Conservation (phyloP, 331 rosid species). For the Ulmus americana region DNA sequence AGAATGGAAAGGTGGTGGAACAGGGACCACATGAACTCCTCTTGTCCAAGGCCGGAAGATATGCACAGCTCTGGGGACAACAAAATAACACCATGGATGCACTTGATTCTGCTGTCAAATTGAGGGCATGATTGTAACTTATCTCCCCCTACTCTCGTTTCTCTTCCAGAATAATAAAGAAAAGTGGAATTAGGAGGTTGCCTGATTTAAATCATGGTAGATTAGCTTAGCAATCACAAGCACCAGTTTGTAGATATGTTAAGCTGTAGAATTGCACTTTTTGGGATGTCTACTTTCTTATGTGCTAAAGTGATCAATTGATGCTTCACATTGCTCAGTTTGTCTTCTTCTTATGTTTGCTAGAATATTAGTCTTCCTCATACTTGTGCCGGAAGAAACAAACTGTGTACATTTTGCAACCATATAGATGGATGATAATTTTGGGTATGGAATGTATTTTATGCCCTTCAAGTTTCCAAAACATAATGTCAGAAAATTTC, state of each 20-base stretch:
- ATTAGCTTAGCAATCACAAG: constrained; percentile 12
- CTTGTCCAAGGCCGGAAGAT: constrained; percentile 73
- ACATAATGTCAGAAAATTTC: background rate
- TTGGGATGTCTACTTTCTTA: background rate
- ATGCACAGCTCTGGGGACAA: constrained; percentile 96
- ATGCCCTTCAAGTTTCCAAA: background rate
- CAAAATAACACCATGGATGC: constrained; percentile 81
- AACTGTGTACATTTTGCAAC: background rate
- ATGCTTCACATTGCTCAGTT: constrained; percentile 8
- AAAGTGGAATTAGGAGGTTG: constrained; percentile 6
- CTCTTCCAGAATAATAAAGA: background rate
- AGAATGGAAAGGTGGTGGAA: constrained; percentile 87
- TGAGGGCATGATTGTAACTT: constrained; percentile 29
- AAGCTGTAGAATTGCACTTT: constrained; percentile 5
- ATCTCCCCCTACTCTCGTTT: background rate
- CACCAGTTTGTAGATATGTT: constrained; percentile 13
- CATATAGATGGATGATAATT: background rate
- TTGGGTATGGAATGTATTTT: constrained; percentile 12
- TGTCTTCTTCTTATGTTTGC: background rate
- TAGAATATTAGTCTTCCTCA: background rate
- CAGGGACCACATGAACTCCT: constrained; percentile 90
- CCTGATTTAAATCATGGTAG: constrained; percentile 6
- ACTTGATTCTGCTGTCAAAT: constrained; percentile 50
- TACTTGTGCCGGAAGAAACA: background rate
- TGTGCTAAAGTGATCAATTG: background rate